These are phyloP conservation scores for Teratosphaeria destructans DNA, from an alignment of 2,329 filamentous ascomycete genomes.

Conservation along the genomic window DNA sequence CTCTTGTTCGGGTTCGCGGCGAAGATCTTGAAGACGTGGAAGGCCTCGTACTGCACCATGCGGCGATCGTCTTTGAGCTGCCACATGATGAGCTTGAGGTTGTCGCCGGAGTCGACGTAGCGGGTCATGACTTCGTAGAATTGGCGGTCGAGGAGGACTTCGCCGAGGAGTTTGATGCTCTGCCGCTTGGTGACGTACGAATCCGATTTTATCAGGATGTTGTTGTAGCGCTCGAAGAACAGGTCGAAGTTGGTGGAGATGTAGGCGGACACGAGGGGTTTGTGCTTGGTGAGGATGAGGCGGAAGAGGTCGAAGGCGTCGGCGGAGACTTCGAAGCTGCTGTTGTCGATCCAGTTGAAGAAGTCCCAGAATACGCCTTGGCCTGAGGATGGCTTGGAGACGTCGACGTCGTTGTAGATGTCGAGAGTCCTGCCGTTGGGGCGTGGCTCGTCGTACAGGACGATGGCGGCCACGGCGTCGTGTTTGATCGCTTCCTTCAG, in stretches of 20 bases:
- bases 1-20: slow-evolving; percentile 98
- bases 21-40: slow-evolving; percentile 99
- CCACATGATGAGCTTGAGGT: slow-evolving; percentile 98
- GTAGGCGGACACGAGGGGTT: slow-evolving; percentile 79
- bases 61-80: slow-evolving; percentile 87
- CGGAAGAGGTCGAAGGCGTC: slow-evolving; percentile 97
- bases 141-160: slow-evolving; percentile 84
- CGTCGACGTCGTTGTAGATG: slow-evolving; percentile 54
- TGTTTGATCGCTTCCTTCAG: slow-evolving; percentile 83
- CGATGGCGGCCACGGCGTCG: slow-evolving; percentile 79
- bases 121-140: slow-evolving; percentile 98
- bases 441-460: slow-evolving; percentile 81
- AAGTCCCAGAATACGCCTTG: slow-evolving; percentile 91
- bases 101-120: slow-evolving; percentile 89
- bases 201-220: slow-evolving; percentile 75
- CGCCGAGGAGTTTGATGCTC: slow-evolving; percentile 92
- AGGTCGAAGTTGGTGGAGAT: slow-evolving; percentile 80
- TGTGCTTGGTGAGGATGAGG: slow-evolving; percentile 89
- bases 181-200: slow-evolving; percentile 97
- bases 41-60: slow-evolving; percentile 99
- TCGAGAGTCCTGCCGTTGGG: slow-evolving; percentile 64
- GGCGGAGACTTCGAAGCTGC: slow-evolving; percentile 90
- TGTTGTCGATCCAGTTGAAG: slow-evolving; percentile 94
- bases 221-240: slow-evolving; percentile 89
- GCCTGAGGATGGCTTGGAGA: slow-evolving; percentile 63